Base-by-base conservation (phyloP, 202 grass and related monocot genomes). In the Digitaria exilis region DNA sequence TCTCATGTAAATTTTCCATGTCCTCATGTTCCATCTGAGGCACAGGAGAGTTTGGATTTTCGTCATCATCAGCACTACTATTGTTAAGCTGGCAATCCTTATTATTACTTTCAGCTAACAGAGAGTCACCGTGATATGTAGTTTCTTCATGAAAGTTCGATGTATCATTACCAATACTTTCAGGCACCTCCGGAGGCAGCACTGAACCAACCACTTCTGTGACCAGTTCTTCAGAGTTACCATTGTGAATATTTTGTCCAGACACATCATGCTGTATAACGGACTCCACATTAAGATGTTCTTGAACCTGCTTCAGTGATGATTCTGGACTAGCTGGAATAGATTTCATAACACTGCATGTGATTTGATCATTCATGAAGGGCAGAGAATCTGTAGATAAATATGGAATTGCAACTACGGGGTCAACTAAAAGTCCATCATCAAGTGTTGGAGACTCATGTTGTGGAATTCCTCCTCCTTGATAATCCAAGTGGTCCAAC, bases 321-420 rank as follows among this genome's bases (percentile, higher is more conserved):
- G 75, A 48, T 65, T 77, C 62, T 65, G 76, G 69, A 80, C 84
- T 80, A 80, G 51, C 52, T 70, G 88, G 69, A 83, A 69, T 54
- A 76, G 84, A 90, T 80, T 80, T 90, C 35, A 83, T 84, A n/a
- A n/a, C n/a, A 75, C 84, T 84, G 69, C 75, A 70, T 44, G 63
- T 59, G 11, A 90, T 80, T 79, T 87, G 84, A 84, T 90, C 88
- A 80, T 90, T 90, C 62, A 84, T 71, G 55, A 84, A 90, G 54
- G 84, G 46, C 25, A 54, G 61, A 80, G 84, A 87, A 79, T 90
- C 84, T 76, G 62, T 56, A 76, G 76, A 74, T 65, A 90, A 65
- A 90, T 90, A 90, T 37, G 76, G 81, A 55, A 87, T 83, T 48
- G 65, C 43, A 83, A 64, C 43, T 0, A 69, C 55, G 65, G 62